phyloP scores from a whole-genome alignment of 2,329 filamentous ascomycete genomes.

The Cytospora piceae region DNA sequence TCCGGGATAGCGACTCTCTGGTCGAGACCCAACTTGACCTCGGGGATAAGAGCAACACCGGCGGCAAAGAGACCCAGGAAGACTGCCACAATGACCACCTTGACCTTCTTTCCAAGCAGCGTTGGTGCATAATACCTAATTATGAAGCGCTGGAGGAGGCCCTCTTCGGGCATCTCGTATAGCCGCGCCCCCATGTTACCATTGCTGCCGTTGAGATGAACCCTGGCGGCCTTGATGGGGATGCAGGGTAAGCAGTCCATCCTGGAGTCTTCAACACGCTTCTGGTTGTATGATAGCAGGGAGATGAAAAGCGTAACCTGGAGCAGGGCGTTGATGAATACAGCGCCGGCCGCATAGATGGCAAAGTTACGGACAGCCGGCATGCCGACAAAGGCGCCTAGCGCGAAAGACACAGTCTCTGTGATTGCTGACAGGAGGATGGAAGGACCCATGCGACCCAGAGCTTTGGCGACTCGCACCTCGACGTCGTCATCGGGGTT shows the following conservation, averaged over 20 bases:
- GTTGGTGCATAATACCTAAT: constrained; percentile 85
- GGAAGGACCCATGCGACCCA: constrained; percentile 96
- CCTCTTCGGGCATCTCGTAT: constrained; percentile 82
- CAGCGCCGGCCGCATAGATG: constrained; percentile 91
- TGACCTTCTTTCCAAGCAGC: constrained; percentile 79
- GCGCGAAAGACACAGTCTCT: constrained; percentile 89
- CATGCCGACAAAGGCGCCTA: constrained; percentile 96
- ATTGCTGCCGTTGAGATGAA: constrained; percentile 66
- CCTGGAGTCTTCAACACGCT: constrained; percentile 82
- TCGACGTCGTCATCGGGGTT: constrained; percentile 89
- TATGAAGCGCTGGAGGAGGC: constrained; percentile 82
- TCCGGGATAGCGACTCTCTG: constrained; percentile 93
- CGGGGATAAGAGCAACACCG: constrained; percentile 80
- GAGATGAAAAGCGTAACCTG: constrained; percentile 98
- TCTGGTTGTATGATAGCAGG: constrained; percentile 87
- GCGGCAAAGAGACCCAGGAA: constrained; percentile 90
- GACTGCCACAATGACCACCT: constrained; percentile 73
- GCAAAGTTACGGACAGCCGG: constrained; percentile 97
- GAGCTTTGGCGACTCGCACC: constrained; percentile 79
- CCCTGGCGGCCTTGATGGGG: constrained; percentile 73
- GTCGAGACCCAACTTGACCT: constrained; percentile 85
- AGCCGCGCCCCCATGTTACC: constrained; percentile 61
- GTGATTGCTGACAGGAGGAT: constrained; percentile 94
- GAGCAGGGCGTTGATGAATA: constrained; percentile 94
- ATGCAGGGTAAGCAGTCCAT: constrained; percentile 93